Percentiles rank a stretch among this genome's conserved stretches.
These are phyloP conservation scores for Iberis pinnata DNA, from an alignment of 345 rosid genomes.

Conservation along the genomic window DNA sequence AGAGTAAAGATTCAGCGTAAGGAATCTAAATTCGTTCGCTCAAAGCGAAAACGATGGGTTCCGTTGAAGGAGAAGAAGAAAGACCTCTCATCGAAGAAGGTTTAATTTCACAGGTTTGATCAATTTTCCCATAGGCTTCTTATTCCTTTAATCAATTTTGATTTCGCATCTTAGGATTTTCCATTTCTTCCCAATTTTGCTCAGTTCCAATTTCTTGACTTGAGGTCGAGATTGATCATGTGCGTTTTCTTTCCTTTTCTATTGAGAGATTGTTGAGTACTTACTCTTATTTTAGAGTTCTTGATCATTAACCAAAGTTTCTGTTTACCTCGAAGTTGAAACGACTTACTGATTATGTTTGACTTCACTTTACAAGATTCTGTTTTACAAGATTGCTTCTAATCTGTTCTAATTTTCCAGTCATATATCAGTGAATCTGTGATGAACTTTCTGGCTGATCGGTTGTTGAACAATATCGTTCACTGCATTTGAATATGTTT, in stretches of 20 bases:
- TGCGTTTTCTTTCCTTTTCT: background rate
- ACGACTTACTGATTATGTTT: background rate
- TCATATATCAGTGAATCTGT: background rate
- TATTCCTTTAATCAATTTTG: background rate
- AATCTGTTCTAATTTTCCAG: background rate
- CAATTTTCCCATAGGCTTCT: background rate
- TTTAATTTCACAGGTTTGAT: slow-evolving; percentile 35
- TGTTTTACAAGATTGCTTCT: background rate
- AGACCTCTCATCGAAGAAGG: slow-evolving; percentile 51
- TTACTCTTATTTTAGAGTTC: background rate
- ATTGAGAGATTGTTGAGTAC: background rate
- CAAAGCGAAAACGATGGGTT: slow-evolving; percentile 37
- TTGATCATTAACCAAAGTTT: slow-evolving; percentile 1
- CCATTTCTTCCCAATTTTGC: background rate
- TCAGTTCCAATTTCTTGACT: slow-evolving; percentile 3
- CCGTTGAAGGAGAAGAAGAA: slow-evolving; percentile 50
- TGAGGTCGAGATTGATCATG: slow-evolving; percentile 3
- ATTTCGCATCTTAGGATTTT: slow-evolving; percentile 1
- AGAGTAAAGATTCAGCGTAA: background rate
- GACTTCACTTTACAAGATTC: no score
- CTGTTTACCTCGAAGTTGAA: background rate
- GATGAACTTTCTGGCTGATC: background rate
- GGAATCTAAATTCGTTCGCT: slow-evolving; percentile 20
- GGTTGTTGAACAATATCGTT: no score
- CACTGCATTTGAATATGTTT: background rate